These are phyloP conservation scores for Jacaranda copaia DNA, from an alignment of 257 asterid genomes.

Conservation along the genomic window DNA sequence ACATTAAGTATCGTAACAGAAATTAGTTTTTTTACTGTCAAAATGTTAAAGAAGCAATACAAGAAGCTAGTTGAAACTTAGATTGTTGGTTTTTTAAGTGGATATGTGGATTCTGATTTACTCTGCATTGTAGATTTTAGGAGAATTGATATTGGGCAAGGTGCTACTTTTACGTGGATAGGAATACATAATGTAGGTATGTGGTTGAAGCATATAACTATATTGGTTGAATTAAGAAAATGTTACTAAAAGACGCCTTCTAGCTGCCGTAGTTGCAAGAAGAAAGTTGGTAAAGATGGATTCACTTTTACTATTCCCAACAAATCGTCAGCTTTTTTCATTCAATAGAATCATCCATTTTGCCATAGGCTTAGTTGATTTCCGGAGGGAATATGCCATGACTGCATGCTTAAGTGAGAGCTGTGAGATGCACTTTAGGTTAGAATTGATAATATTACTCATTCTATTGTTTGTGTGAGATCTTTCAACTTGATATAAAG, in stretches of 20 bases:
- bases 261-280: neutral
- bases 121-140: neutral
- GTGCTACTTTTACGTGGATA: constrained; percentile 19
- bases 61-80: neutral
- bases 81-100: neutral
- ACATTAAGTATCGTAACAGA: neutral
- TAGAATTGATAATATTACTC: constrained; percentile 17
- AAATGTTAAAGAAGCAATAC: neutral
- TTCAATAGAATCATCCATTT: neutral
- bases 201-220: neutral
- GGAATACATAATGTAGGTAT: neutral
- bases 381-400: neutral
- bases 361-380: neutral
- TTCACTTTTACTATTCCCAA: neutral
- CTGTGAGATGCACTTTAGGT: neutral
- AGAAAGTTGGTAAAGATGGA: neutral
- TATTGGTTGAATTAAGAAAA: neutral
- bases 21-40: neutral
- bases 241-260: neutral
- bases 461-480: neutral
- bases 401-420: neutral
- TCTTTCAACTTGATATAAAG: neutral
- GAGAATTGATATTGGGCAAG: constrained; percentile 2
- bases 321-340: neutral
- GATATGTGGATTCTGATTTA: neutral